These are phyloP conservation scores for Globisporangium yorkense DNA, from an alignment of 352 stramenopile species.

Conservation along the genomic window DNA sequence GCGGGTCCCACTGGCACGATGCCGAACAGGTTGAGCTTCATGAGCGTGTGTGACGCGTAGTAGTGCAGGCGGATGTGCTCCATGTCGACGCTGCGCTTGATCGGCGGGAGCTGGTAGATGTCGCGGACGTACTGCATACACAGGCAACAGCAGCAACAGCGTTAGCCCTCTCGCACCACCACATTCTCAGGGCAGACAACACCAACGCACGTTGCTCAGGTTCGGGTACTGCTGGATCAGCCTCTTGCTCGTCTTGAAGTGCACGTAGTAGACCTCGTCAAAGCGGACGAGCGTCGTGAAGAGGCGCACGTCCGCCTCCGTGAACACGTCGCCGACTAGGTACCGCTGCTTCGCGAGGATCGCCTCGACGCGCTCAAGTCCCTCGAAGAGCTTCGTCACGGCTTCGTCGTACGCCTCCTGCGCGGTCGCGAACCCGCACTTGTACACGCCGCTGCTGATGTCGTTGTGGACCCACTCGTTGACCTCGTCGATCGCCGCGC, in stretches of 20 bases:
- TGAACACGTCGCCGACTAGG: conserved; percentile 60
- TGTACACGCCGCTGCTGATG: conserved; percentile 92
- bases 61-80: conserved; percentile 97
- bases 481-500: conserved; percentile 81
- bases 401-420: conserved; percentile 88
- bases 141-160: neutral
- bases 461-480: conserved; percentile 91
- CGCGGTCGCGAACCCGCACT: conserved; percentile 86
- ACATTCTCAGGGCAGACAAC: too few relatives aligned
- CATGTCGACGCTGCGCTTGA: conserved; percentile 92
- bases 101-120: conserved; percentile 91
- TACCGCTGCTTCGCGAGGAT: conserved; percentile 65
- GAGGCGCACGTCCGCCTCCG: conserved; percentile 72
- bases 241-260: conserved; percentile 88
- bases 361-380: conserved; percentile 65
- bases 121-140: conserved; percentile 55
- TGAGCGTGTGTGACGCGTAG: conserved; percentile 89
- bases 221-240: conserved; percentile 88
- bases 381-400: conserved; percentile 57
- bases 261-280: conserved; percentile 80
- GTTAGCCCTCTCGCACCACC: neutral
- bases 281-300: conserved; percentile 80
- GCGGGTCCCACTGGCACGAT: conserved; percentile 88
- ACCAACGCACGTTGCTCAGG: conserved; percentile 57
- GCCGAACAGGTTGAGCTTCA: conserved; percentile 88